Evolutionary conservation across 1,139 yeast genomes (phyloP).

Genomic region (Yamadazyma siamensis): DNA sequence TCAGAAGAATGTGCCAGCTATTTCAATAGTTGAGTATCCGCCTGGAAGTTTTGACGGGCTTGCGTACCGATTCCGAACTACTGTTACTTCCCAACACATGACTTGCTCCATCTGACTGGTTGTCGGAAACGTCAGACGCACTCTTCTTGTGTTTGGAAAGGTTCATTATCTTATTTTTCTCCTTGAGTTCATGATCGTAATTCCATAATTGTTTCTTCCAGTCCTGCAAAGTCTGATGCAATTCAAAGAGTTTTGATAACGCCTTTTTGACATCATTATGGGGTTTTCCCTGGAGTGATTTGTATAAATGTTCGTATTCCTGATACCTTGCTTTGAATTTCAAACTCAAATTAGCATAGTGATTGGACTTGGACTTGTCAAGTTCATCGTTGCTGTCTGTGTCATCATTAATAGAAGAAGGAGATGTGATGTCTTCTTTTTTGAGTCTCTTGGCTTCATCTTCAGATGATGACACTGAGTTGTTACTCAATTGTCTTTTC

Average conservation of each 20-base stretch:
- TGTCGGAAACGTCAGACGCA: too few species aligned
- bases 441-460: constrained; percentile 16
- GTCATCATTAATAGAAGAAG: constrained; percentile 28
- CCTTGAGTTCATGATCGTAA: constrained; percentile 31
- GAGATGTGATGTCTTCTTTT: constrained; percentile 23
- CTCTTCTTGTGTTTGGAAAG: constrained; percentile 34
- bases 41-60: too few species aligned
- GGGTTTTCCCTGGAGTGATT: constrained; percentile 14
- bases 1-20: too few species aligned
- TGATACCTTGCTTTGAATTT: constrained; percentile 37
- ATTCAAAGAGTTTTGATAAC: constrained; percentile 28
- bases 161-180: constrained; percentile 31
- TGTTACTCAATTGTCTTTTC: constrained; percentile 12
- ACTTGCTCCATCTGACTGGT: too few species aligned
- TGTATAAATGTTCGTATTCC: constrained; percentile 37
- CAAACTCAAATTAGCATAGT: constrained; percentile 27
- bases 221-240: constrained; percentile 31
- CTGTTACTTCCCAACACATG: too few species aligned
- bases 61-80: too few species aligned
- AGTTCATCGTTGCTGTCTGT: constrained; percentile 13
- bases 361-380: constrained; percentile 15
- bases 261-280: constrained; percentile 17
- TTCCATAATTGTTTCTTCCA: constrained; percentile 37
- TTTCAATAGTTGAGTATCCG: too few species aligned
- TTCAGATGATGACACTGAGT: constrained; percentile 16